Percentiles rank a stretch among this genome's conserved stretches.
These are phyloP conservation scores for Petrea volubilis DNA, from an alignment of 257 asterid species.

Conservation along the genomic window DNA sequence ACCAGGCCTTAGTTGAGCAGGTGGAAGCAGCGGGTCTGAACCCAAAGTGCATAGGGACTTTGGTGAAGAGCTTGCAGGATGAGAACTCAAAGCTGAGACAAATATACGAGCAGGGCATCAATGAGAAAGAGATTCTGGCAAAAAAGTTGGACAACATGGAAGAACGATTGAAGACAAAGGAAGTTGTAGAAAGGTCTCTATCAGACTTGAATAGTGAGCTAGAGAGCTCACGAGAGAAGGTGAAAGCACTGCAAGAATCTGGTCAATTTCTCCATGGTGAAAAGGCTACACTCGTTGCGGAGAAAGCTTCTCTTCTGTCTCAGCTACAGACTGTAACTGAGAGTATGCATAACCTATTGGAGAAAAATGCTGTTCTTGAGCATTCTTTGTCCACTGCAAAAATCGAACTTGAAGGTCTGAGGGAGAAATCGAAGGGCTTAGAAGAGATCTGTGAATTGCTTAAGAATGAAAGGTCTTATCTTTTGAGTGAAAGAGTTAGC, in stretches of 20 bases:
- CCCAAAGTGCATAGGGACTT: constrained; percentile 45
- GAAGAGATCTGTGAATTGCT: constrained; percentile 81
- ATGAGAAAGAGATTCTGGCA: constrained; percentile 50
- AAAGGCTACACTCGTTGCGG: constrained; percentile 59
- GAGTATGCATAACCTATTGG: constrained; percentile 74
- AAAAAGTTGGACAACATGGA: constrained; percentile 68
- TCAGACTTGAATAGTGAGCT: constrained; percentile 55
- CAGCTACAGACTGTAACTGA: constrained; percentile 73
- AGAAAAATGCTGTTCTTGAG: constrained; percentile 79
- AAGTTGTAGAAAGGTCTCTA: constrained; percentile 50
- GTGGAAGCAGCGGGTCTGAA: constrained; percentile 62
- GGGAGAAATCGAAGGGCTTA: constrained; percentile 82
- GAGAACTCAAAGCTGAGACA: constrained; percentile 60
- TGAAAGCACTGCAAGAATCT: constrained; percentile 55
- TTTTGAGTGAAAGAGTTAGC: constrained; percentile 62
- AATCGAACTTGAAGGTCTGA: constrained; percentile 90
- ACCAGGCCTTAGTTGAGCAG: constrained; percentile 62
- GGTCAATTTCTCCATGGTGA: constrained; percentile 61
- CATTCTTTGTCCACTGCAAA: constrained; percentile 66
- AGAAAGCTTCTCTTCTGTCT: constrained; percentile 73
- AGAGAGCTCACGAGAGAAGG: constrained; percentile 52
- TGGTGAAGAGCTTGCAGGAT: constrained; percentile 57
- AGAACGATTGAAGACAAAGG: constrained; percentile 48
- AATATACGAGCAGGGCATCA: constrained; percentile 43
- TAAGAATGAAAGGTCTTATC: constrained; percentile 65